These are phyloP conservation scores for Nitzschia inconspicua DNA, from an alignment of 108 stramenopile genomes.

Conservation along the genomic window DNA sequence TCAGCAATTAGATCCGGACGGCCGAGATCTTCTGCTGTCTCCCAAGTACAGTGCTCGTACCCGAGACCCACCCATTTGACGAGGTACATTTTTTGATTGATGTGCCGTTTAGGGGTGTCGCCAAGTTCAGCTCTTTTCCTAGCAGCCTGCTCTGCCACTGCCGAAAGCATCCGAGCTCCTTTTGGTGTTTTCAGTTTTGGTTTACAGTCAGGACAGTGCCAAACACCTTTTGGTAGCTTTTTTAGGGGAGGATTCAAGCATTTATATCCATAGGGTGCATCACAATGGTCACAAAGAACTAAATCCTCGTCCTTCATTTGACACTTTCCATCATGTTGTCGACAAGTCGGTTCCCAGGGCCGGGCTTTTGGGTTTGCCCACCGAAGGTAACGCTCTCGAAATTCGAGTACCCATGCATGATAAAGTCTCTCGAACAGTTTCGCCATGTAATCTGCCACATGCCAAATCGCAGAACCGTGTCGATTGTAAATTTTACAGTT, in stretches of 20 bases:
- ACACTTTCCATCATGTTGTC: constrained; percentile 65
- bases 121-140: constrained; percentile 77
- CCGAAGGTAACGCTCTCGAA: constrained; percentile 80
- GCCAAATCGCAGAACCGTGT: constrained; percentile 88
- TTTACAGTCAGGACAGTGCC: constrained; percentile 86
- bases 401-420: constrained; percentile 87
- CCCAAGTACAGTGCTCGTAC: constrained; percentile 96
- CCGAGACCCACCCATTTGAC: constrained; percentile 97
- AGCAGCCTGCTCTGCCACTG: constrained; percentile 73
- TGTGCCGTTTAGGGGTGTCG: constrained; percentile 71
- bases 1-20: constrained; percentile 63
- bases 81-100: constrained; percentile 82
- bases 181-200: constrained; percentile 61
- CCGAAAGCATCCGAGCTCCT: constrained; percentile 68
- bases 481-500: constrained; percentile 92
- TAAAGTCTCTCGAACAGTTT: constrained; percentile 90
- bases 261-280: constrained; percentile 70
- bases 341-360: constrained; percentile 86
- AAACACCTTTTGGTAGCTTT: constrained; percentile 68
- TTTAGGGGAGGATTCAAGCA: constrained; percentile 74
- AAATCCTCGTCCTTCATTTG: constrained; percentile 62
- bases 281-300: constrained; percentile 90
- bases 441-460: constrained; percentile 91
- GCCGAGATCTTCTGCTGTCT: constrained; percentile 87
- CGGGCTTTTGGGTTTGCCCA: constrained; percentile 79